phyloP scores from a whole-genome alignment of 306 rosid genomes.

The Gillenia trifoliata region DNA sequence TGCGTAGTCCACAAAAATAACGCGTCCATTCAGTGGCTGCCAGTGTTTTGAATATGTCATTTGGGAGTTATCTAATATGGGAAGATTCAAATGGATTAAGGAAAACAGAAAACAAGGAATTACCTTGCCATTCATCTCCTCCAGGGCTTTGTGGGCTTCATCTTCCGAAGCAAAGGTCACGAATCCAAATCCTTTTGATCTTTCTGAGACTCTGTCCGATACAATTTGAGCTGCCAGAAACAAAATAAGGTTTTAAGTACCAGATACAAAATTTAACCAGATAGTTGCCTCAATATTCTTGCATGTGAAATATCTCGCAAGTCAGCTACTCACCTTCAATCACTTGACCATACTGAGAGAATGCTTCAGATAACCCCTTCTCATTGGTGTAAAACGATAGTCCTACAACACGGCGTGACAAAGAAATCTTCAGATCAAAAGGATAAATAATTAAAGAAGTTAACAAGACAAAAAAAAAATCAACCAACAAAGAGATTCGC shows the following conservation, averaged over 20 bases:
- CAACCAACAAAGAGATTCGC: not conserved
- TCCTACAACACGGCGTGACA: conserved; percentile 39
- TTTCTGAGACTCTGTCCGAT: conserved; percentile 61
- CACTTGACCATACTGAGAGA: conserved; percentile 78
- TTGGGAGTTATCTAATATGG: not conserved
- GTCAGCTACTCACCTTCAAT: conserved; percentile 82
- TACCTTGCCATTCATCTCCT: conserved; percentile 85
- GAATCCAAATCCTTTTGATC: conserved; percentile 89
- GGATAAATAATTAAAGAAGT: not conserved
- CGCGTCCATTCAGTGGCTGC: conserved; percentile 88
- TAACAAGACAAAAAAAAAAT: not conserved
- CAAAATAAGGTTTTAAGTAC: conserved; percentile 17
- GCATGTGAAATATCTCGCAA: conserved; percentile 7
- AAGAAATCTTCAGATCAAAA: not conserved
- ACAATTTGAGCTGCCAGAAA: conserved; percentile 66
- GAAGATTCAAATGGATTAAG: not conserved
- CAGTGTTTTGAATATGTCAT: conserved; percentile 11
- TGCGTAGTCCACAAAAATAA: conserved; percentile 71
- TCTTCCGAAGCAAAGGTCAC: conserved; percentile 80
- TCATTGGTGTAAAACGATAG: conserved; percentile 67
- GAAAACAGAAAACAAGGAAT: not conserved
- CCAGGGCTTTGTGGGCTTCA: conserved; percentile 69
- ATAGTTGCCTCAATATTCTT: conserved; percentile 1
- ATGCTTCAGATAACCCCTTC: conserved; percentile 65
- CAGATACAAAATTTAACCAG: not conserved